Evolutionary conservation across 1,139 yeast species (phyloP).

Genomic region (Geotrichum carabidarum): DNA sequence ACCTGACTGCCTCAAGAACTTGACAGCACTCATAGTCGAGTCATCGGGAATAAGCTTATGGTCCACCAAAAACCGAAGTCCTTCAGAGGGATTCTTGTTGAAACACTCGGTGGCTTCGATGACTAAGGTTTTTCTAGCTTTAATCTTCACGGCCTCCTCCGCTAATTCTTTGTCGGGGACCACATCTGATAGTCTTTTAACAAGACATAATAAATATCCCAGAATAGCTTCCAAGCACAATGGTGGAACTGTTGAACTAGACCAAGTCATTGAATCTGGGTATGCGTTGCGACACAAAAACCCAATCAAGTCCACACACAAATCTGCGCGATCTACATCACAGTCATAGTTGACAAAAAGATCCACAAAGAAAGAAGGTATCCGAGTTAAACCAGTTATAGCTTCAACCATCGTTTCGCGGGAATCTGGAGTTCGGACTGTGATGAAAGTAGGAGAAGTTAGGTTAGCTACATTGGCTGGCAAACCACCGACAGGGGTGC

Average conservation of each 20-base stretch:
- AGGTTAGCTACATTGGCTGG: conserved; percentile 20
- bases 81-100: conserved; percentile 73
- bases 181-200: conserved; percentile 45
- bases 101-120: conserved; percentile 68
- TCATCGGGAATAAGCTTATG: conserved; percentile 60
- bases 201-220: conserved; percentile 62
- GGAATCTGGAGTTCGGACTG: conserved; percentile 41
- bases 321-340: conserved; percentile 79
- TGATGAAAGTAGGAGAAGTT: conserved; percentile 21
- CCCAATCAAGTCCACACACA: conserved; percentile 64
- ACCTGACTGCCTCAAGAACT: conserved; percentile 69
- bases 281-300: conserved; percentile 69
- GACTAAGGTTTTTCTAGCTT: conserved; percentile 64
- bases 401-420: conserved; percentile 84
- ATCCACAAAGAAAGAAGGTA: conserved; percentile 71
- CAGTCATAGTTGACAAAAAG: conserved; percentile 85
- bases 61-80: conserved; percentile 57
- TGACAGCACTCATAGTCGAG: conserved; percentile 60
- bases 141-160: conserved; percentile 34
- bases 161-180: conserved; percentile 24
- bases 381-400: conserved; percentile 68
- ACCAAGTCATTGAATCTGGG: conserved; percentile 69
- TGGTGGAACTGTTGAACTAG: conserved; percentile 89
- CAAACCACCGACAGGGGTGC: conserved; percentile 23
- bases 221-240: conserved; percentile 84